Evolutionary conservation across 1,284 basidiomycete species (phyloP).

Genomic region (Porphyrellus sp.): DNA sequence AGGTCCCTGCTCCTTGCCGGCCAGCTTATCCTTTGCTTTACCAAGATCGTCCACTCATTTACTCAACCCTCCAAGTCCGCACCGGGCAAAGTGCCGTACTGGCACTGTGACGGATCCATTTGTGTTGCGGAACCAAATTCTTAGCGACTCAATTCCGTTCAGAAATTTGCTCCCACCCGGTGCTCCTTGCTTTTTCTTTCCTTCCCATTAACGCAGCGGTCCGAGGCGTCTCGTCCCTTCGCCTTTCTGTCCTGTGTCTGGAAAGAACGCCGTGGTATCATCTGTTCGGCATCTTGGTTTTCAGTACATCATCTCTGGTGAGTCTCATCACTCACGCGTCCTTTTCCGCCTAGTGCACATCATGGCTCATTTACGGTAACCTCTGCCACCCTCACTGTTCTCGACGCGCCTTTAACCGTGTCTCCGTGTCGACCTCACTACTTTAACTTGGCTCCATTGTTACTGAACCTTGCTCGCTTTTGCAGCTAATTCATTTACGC

Average conservation of each 20-base stretch:
- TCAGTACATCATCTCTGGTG: slow-evolving; percentile 36
- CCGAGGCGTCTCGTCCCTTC: slow-evolving; percentile 13
- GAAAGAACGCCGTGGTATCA: slow-evolving; percentile 14
- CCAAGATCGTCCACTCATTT: slow-evolving; percentile 31
- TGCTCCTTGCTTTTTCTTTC: slow-evolving; percentile 24
- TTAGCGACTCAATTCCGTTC: slow-evolving; percentile 40
- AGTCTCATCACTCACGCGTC: slow-evolving; percentile 39
- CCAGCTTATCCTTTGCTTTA: slow-evolving; percentile 11
- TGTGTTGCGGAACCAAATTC: slow-evolving; percentile 37
- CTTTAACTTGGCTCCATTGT: slow-evolving; percentile 16
- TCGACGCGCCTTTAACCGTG: slow-evolving; percentile 32
- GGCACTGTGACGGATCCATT: slow-evolving; percentile 31
- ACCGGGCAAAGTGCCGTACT: slow-evolving; percentile 32
- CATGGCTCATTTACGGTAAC: slow-evolving; percentile 35
- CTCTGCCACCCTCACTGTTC: slow-evolving; percentile 12
- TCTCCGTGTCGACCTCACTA: slow-evolving; percentile 30
- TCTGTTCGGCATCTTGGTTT: slow-evolving; percentile 25
- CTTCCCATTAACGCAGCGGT: slow-evolving; percentile 20
- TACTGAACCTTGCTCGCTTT: slow-evolving; percentile 26
- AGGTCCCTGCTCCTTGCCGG: slow-evolving; percentile 16
- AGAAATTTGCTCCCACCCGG: slow-evolving; percentile 35
- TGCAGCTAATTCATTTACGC: slow-evolving; percentile 38
- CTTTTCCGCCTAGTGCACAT: slow-evolving; percentile 34
- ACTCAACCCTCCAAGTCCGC: slow-evolving; percentile 24
- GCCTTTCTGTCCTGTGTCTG: slow-evolving; percentile 16